Percentiles rank a stretch among this genome's conserved stretches.
Conservation (phyloP, 495 filamentous ascomycete species). For the Neurospora terricola region DNA sequence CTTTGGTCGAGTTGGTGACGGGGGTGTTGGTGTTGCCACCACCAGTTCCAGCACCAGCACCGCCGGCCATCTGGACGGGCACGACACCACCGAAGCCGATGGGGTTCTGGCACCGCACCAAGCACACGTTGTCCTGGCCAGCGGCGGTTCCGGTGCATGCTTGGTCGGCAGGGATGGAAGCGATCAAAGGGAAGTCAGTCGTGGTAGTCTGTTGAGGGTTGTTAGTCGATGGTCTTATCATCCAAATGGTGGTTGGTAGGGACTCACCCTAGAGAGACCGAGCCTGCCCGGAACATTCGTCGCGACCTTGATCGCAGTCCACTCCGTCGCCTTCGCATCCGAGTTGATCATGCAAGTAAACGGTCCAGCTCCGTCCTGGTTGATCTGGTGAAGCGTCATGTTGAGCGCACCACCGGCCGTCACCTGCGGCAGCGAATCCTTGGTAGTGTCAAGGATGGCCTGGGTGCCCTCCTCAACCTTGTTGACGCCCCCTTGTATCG, state of each 20-base stretch:
- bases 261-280: not conserved
- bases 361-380: constrained; percentile 38
- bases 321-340: constrained; percentile 35
- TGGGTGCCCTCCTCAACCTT: constrained; percentile 36
- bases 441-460: constrained; percentile 36
- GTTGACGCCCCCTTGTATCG: constrained; percentile 33
- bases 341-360: constrained; percentile 41
- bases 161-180: constrained; percentile 37
- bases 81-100: constrained; percentile 46
- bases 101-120: constrained; percentile 44
- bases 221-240: not conserved
- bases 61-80: constrained; percentile 37
- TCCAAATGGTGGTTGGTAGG: not conserved
- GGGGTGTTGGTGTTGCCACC: constrained; percentile 1
- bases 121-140: constrained; percentile 40
- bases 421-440: constrained; percentile 37
- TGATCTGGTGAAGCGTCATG: constrained; percentile 47
- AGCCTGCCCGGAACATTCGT: constrained; percentile 24
- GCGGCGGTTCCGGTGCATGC: constrained; percentile 43
- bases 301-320: constrained; percentile 29
- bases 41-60: constrained; percentile 1
- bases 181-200: constrained; percentile 36
- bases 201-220: constrained; percentile 13
- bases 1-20: not conserved
- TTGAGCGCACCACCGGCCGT: constrained; percentile 33